Conservation (phyloP, 805 yeast genomes). For the Yarrowia keelungensis region DNA sequence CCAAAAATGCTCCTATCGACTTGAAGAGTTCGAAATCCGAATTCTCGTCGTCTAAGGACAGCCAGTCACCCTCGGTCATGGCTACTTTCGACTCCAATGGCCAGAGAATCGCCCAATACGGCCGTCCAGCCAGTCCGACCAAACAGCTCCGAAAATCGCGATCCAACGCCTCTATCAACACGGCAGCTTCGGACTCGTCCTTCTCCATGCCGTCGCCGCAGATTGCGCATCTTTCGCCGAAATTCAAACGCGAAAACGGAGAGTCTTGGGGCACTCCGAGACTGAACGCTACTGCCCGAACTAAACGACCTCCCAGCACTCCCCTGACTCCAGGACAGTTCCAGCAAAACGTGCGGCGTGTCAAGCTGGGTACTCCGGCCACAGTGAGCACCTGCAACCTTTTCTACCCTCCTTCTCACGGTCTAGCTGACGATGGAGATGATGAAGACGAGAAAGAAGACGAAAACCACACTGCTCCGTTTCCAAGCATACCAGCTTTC, state of each 20-base stretch:
- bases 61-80: neutral
- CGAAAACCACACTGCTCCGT: constrained; percentile 26
- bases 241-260: neutral
- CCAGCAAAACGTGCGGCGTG: constrained; percentile 31
- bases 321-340: constrained; percentile 27
- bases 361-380: constrained; percentile 33
- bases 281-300: neutral
- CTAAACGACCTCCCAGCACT: constrained; percentile 27
- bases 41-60: neutral
- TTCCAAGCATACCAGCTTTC: constrained; percentile 19
- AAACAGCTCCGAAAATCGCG: constrained; percentile 25
- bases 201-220: constrained; percentile 31
- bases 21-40: neutral
- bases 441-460: constrained; percentile 21
- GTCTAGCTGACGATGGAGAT: constrained; percentile 30
- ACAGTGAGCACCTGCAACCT: constrained; percentile 28
- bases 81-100: constrained; percentile 28
- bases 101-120: neutral
- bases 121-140: constrained; percentile 2
- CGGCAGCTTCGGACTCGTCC: neutral
- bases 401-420: constrained; percentile 24
- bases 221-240: constrained; percentile 30
- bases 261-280: constrained; percentile 9
- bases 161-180: neutral
- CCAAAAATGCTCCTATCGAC: neutral